Percentiles rank a stretch among this genome's conserved stretches.
phyloP scores from a whole-genome alignment of 805 yeast species.

The Komagataella populi region DNA sequence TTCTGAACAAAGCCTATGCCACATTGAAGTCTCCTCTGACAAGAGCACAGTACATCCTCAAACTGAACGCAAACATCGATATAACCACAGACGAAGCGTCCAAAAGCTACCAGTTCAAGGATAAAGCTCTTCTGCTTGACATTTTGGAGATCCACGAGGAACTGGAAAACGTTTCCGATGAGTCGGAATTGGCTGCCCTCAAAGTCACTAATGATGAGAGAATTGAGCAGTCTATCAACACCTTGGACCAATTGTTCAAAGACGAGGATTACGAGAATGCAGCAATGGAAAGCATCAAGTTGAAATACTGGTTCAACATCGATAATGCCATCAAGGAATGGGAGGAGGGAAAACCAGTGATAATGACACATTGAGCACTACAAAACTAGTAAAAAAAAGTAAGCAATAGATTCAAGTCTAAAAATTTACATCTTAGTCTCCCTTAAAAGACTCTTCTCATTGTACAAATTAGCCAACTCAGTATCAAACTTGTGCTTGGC shows the following conservation, averaged over 20 bases:
- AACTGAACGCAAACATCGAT: conserved; percentile 31
- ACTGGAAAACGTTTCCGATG: conserved; percentile 50
- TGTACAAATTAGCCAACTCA: conserved; percentile 3
- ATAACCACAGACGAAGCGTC: conserved; percentile 44
- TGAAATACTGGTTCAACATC: conserved; percentile 79
- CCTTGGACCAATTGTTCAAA: conserved; percentile 32
- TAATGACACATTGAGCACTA: conserved; percentile 37
- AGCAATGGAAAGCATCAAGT: conserved; percentile 49
- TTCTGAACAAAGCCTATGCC: conserved; percentile 67
- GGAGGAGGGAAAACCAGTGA: conserved; percentile 59
- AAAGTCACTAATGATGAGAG: conserved; percentile 43
- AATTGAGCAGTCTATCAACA: conserved; percentile 29
- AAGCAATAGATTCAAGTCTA: not conserved
- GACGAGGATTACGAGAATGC: conserved; percentile 41
- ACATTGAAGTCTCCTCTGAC: conserved; percentile 56
- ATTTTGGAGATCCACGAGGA: conserved; percentile 80
- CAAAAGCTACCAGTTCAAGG: conserved; percentile 20
- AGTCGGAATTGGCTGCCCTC: conserved; percentile 40
- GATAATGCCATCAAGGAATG: conserved; percentile 62
- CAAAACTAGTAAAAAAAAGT: too few relatives aligned
- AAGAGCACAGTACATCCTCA: conserved; percentile 51
- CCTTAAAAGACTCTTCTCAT: conserved; percentile 6
- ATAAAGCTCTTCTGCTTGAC: conserved; percentile 50
- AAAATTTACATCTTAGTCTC: conserved; percentile 2
- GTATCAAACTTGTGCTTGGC: conserved; percentile 4